Evolutionary conservation across 441 rosid species (phyloP), one percentile per base, ranked within the genome.

Genomic region (Syzygium malaccense): DNA sequence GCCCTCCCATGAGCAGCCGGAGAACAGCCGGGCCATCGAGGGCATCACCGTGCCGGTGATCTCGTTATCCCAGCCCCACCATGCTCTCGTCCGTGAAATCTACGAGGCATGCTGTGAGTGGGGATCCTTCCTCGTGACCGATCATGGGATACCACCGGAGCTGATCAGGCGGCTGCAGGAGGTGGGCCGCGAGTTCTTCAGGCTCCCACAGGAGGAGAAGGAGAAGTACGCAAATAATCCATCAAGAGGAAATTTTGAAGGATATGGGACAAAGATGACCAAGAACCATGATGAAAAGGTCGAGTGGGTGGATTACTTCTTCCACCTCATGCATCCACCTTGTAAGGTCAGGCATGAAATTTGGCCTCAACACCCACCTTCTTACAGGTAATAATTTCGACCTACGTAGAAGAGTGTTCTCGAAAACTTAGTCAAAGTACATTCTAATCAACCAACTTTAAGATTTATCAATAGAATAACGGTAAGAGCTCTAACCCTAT

Each of bases 191-290:
- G 90, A 90, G 86, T 93, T 93, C 90, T 94, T 93, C 85, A 86
- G 51, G 51, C 90, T 92, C 14, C 93, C 94, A 1, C 91, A 87
- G 23, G 54, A 90, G 89, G 94, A 91, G 78, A 94, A 92, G 86
- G 94, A 94, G 89, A 90, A 89, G 37, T 89, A 90, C 49, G 91
- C 92, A 0, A 94, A 93, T 55, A 92, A 93, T 78, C 93, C 92
- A 0, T 51, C 88, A 2, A 91, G 19, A 18, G 93, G 93, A 11
- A 91, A 53, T 26, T 88, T 92, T 54, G 95, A 93, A 91, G 95
- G 95, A 17, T 93, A 94, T 75, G 95, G 95, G n/a, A 94, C 93
- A 2, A 93, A 92, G 87, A 91, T 93, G 94, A 89, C 93, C 10
- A 92, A 91, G 87, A 92, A 90, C 62, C 86, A 54, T 49, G 93